Evolutionary conservation across 176 grass and related monocot species (phyloP).

Genomic region (Rhipidocladum racemiflorum): DNA sequence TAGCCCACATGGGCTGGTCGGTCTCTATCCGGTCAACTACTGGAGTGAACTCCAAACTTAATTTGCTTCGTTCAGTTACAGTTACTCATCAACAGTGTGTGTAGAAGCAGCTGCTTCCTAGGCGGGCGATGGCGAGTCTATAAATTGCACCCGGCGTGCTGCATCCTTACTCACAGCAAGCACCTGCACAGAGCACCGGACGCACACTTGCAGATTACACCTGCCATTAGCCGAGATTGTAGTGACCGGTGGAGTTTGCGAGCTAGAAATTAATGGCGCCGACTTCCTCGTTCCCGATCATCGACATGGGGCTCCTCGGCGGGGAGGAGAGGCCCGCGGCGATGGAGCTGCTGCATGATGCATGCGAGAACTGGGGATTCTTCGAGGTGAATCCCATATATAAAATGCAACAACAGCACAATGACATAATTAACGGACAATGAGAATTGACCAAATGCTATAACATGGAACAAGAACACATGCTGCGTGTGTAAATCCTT

Average conservation of each 20-base stretch:
- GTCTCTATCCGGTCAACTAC: conserved; percentile 12
- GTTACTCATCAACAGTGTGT: neutral
- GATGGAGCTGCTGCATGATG: conserved; percentile 65
- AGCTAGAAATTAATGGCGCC: neutral
- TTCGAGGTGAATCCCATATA: conserved; percentile 60
- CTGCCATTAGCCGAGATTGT: neutral
- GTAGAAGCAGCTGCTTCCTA: neutral
- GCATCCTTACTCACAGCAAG: neutral
- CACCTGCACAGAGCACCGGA: neutral
- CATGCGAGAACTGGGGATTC: conserved; percentile 97
- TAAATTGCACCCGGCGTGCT: conserved; percentile 18
- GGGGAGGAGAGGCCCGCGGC: conserved; percentile 44
- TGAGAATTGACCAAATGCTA: too few relatives aligned
- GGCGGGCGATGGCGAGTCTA: conserved; percentile 2
- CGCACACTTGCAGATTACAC: neutral
- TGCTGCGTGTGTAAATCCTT: too few relatives aligned
- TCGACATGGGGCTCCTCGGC: conserved; percentile 67
- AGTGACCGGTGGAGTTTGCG: neutral
- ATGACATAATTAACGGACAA: neutral
- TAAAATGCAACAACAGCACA: too few relatives aligned
- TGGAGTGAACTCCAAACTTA: neutral
- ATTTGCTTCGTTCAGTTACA: neutral
- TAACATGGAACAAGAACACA: too few relatives aligned
- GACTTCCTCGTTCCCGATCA: conserved; percentile 51
- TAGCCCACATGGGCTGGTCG: conserved; percentile 35